A percentile compares a stretch with the other conserved stretches of the same genome.
These are phyloP conservation scores for Meripilus lineatus DNA, from an alignment of 1,284 basidiomycete species.

Conservation along the genomic window DNA sequence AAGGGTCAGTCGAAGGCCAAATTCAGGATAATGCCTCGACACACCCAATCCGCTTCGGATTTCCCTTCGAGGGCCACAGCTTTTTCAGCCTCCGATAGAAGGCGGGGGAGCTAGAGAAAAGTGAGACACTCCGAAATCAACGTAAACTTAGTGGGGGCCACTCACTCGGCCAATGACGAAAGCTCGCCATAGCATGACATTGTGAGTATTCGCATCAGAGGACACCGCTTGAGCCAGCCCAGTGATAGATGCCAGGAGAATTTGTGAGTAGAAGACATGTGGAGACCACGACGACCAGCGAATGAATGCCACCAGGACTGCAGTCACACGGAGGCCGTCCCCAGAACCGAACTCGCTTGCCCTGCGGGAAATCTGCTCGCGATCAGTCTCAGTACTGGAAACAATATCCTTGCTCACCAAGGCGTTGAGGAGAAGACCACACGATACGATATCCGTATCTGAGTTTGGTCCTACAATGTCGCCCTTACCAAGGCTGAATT, in stretches of 20 bases:
- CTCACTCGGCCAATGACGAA: conserved; percentile 68
- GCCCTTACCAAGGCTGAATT: conserved; percentile 51
- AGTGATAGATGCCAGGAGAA: conserved; percentile 55
- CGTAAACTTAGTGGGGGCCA: conserved; percentile 4
- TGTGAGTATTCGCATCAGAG: conserved; percentile 25
- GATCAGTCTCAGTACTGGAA: conserved; percentile 1
- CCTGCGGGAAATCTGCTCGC: conserved; percentile 48
- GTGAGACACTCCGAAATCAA: no score
- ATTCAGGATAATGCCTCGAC: no score
- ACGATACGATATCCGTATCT: conserved; percentile 58
- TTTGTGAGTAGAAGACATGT: conserved; percentile 61
- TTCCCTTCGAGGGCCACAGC: conserved; percentile 47
- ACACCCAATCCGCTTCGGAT: conserved; percentile 53
- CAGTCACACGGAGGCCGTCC: conserved; percentile 46
- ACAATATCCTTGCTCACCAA: conserved; percentile 37
- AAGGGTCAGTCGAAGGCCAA: no score
- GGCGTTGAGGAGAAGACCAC: conserved; percentile 53
- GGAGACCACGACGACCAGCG: conserved; percentile 67
- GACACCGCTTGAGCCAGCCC: conserved; percentile 50
- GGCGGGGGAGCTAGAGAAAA: conserved; percentile 48
- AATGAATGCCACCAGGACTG: conserved; percentile 51
- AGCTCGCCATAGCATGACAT: conserved; percentile 54
- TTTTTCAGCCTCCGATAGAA: conserved; percentile 51
- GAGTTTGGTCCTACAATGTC: conserved; percentile 52
- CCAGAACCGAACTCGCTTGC: conserved; percentile 61